Conservation (phyloP, 106 monocot species). For the Dactylorhiza incarnata region DNA sequence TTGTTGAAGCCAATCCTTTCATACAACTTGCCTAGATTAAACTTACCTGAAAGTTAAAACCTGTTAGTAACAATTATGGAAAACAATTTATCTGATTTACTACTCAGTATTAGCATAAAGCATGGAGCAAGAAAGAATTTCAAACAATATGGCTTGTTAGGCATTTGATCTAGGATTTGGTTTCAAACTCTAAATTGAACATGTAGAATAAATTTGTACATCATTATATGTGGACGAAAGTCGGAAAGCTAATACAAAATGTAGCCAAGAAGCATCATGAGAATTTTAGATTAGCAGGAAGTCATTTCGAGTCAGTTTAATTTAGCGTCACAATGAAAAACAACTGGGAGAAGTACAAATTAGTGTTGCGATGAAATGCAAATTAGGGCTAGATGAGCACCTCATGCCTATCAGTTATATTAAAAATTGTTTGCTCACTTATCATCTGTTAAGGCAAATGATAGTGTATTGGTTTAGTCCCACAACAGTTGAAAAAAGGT, state of each 20-base stretch:
- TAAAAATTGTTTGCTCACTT: background rate
- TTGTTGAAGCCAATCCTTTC: constrained; percentile 88
- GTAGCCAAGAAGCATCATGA: constrained; percentile 1
- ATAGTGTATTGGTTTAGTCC: too few species aligned
- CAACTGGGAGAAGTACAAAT: background rate
- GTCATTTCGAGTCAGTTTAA: background rate
- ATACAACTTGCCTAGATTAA: constrained; percentile 76
- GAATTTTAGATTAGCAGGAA: background rate
- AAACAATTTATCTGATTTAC: constrained; percentile 3
- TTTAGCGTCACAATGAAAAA: background rate
- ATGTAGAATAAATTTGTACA: background rate
- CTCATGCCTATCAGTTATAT: background rate
- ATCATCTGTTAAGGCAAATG: too few species aligned
- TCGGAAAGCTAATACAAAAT: background rate
- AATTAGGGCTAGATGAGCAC: background rate
- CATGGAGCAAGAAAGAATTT: constrained; percentile 2
- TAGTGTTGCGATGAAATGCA: background rate
- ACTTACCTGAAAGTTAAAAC: constrained; percentile 45
- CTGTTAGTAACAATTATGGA: constrained; percentile 10
- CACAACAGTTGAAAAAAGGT: too few species aligned
- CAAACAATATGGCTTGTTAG: background rate
- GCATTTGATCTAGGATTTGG: background rate
- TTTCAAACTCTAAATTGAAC: background rate
- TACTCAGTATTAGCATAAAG: background rate
- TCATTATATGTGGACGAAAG: background rate